A percentile compares a stretch with the other conserved stretches of the same genome.
These are phyloP conservation scores for Solanum pimpinellifolium DNA, from an alignment of 257 asterid species.

Conservation along the genomic window DNA sequence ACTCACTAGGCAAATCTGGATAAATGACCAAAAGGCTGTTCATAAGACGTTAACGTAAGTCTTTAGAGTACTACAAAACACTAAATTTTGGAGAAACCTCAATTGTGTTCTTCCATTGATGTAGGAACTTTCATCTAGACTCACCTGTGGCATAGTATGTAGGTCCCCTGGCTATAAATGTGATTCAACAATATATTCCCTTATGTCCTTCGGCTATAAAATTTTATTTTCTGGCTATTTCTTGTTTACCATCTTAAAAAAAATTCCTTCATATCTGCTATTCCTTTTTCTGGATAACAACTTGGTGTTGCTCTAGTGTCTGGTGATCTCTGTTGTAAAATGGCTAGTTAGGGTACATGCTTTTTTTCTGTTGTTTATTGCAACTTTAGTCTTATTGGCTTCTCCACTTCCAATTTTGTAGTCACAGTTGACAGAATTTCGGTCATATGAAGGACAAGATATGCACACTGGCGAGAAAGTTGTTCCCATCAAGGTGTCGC, in stretches of 20 bases:
- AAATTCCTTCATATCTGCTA: not conserved
- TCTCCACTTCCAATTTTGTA: conserved; percentile 19
- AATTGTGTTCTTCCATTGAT: not conserved
- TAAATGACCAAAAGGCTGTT: not conserved
- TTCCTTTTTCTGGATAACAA: not conserved
- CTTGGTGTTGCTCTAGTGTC: not conserved
- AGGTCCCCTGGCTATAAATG: not conserved
- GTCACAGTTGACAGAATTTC: conserved; percentile 76
- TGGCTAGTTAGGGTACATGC: not conserved
- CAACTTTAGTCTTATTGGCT: not conserved
- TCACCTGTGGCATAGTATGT: not conserved
- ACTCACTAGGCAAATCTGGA: not conserved
- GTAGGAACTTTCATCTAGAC: not conserved
- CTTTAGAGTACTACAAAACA: not conserved
- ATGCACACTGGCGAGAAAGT: conserved; percentile 90
- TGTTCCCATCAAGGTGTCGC: conserved; percentile 80
- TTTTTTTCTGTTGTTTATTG: not conserved
- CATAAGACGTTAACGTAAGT: not conserved
- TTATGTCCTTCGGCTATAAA: not conserved
- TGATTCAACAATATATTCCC: not conserved
- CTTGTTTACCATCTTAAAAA: not conserved
- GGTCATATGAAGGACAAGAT: conserved; percentile 96
- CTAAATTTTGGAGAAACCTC: not conserved
- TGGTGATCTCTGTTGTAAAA: not conserved
- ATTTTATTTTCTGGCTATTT: not conserved